phyloP scores from a whole-genome alignment of 345 rosid species.

The Eucalyptus camaldulensis region DNA sequence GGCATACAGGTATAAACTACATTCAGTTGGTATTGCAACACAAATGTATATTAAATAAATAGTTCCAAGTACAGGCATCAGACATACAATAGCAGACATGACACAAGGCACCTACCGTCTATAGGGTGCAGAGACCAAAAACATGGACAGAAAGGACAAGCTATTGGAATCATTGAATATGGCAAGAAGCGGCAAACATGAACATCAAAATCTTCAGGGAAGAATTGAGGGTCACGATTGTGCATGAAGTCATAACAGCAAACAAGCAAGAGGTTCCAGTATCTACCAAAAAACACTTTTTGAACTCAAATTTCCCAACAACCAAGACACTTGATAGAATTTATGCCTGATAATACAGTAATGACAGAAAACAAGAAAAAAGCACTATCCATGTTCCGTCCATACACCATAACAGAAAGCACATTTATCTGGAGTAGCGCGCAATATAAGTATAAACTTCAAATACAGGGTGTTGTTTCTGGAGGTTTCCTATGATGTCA shows the following conservation, averaged over 20 bases:
- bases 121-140: background rate
- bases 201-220: background rate
- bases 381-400: background rate
- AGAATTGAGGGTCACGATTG: background rate
- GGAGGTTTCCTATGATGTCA: background rate
- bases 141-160: background rate
- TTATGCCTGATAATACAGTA: background rate
- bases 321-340: background rate
- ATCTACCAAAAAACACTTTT: background rate
- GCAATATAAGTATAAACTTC: background rate
- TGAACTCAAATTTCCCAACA: background rate
- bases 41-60: background rate
- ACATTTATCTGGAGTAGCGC: background rate
- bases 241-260: background rate
- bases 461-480: background rate
- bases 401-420: background rate
- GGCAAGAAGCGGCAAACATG: background rate
- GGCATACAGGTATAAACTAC: background rate
- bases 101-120: background rate
- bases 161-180: background rate
- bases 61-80: background rate
- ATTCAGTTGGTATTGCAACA: background rate
- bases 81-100: background rate
- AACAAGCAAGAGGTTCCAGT: background rate
- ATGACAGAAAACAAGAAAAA: background rate